Base-by-base conservation (phyloP, 768 basidiomycete genomes). In the Ramaria sp. region DNA sequence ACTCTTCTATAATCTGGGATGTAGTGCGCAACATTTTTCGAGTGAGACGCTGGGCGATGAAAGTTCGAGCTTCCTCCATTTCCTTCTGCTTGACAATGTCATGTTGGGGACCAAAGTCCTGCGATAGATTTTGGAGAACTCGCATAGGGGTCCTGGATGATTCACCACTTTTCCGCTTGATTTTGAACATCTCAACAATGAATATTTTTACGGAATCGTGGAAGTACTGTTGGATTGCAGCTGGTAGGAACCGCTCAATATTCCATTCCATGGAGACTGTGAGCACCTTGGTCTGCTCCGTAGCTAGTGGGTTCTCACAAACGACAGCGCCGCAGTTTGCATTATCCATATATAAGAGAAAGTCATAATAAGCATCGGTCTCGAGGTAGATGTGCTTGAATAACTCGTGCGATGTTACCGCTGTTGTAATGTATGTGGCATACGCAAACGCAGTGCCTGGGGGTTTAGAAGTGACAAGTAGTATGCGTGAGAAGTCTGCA, bases 371-470 rank as follows among this genome's bases (percentile, higher is more conserved):
- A 4, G 85, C 78, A 25, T 88, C 83, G 18, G 92, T 86, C 43
- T 85, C 76, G 56, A 99, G 77, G 64, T 85, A 85, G 27, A 98
- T 75, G 57, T 96, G 91, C 61, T 94, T 87, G 74, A 99, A 99
- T 13, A 99, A 75, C 59, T 98, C 95, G 62, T 97, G 86, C 3
- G 90, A 85, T 24, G 85, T 95, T 58, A 95, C 89, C 0, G 96
- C 96, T 0, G 88, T 85, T 25, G 85, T 83, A 64, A 98, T 85
- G 67, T 98, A 98, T 15, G 88, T 93, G 1, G 93, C 92, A 65
- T 98, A 99, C 0, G 96, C 96, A 62, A 85, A 79, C 0, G 96
- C 95, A 5, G 89, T 92, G 20, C 92, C 91, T 0, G 95, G 91
- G 9, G 96, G 95, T 66, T 97, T 98, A 28, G 88, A 87, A 0